Percentiles rank a stretch among this genome's conserved stretches.
Conservation (phyloP, 306 rosid genomes). For the Dryas alaskensis region DNA sequence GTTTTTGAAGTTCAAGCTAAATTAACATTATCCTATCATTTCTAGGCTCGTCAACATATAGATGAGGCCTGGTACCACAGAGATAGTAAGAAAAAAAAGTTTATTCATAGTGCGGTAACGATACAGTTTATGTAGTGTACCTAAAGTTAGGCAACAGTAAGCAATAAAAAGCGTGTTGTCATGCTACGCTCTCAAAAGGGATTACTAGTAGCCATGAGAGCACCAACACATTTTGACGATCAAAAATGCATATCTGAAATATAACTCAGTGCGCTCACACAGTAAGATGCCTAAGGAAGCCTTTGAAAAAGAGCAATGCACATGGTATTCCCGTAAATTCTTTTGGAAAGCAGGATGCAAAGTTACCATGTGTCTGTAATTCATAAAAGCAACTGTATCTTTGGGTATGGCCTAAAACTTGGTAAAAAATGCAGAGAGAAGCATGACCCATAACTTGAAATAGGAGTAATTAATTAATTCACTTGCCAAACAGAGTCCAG, state of each 20-base stretch:
- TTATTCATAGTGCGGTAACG: not conserved
- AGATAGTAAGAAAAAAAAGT: not conserved
- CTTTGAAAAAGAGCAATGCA: not conserved
- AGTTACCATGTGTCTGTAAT: not conserved
- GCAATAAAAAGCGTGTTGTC: not conserved
- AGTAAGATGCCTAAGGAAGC: not conserved
- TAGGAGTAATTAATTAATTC: not conserved
- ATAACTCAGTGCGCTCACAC: not conserved
- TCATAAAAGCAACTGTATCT: not conserved
- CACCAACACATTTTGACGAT: not conserved
- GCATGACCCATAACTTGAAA: not conserved
- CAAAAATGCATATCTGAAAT: constrained; percentile 2
- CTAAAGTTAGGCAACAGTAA: not conserved
- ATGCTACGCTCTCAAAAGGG: not conserved
- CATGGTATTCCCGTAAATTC: not conserved
- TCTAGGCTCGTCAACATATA: not conserved
- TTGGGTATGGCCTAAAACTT: not conserved
- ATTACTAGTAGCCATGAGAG: not conserved
- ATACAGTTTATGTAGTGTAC: not conserved
- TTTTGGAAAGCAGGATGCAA: not conserved
- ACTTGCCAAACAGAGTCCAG: not conserved
- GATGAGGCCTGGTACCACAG: not conserved
- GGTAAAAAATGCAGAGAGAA: not conserved
- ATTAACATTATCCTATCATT: not conserved
- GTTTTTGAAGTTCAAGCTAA: not conserved